A percentile compares a stretch with the other conserved stretches of the same genome.
Evolutionary conservation across 352 stramenopile genomes (phyloP).

Genomic region (Phytophthora pini): DNA sequence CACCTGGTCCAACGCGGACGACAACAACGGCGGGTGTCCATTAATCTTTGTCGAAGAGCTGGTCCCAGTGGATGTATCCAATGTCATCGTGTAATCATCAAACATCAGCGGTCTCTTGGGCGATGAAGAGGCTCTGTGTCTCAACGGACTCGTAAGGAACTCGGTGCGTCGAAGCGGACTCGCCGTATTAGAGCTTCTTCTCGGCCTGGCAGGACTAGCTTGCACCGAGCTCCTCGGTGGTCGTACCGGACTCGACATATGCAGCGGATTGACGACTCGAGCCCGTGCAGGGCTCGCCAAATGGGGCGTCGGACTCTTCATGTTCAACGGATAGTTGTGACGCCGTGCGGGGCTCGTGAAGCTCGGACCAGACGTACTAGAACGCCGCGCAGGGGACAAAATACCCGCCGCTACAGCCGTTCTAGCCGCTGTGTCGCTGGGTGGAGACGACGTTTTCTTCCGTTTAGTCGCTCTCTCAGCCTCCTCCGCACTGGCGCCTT

Average conservation of each 20-base stretch:
- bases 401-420: slow-evolving; percentile 21
- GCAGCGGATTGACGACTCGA: slow-evolving; percentile 21
- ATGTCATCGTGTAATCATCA: slow-evolving; percentile 15
- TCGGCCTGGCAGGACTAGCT: slow-evolving; percentile 36
- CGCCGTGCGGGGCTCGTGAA: slow-evolving; percentile 36
- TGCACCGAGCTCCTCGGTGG: slow-evolving; percentile 19
- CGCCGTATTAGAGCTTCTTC: slow-evolving; percentile 24
- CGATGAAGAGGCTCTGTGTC: slow-evolving; percentile 38
- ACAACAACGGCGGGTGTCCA: slow-evolving; percentile 32
- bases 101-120: slow-evolving; percentile 49
- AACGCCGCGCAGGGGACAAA: slow-evolving; percentile 33
- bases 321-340: slow-evolving; percentile 15
- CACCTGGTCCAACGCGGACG: slow-evolving; percentile 52
- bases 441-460: slow-evolving; percentile 26
- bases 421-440: slow-evolving; percentile 8
- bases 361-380: background rate
- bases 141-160: slow-evolving; percentile 43
- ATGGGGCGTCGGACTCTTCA: slow-evolving; percentile 33
- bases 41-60: slow-evolving; percentile 15
- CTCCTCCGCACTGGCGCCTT: slow-evolving; percentile 6
- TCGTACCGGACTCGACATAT: slow-evolving; percentile 43
- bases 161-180: slow-evolving; percentile 45
- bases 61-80: background rate
- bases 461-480: slow-evolving; percentile 31
- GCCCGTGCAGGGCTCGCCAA: slow-evolving; percentile 31